phyloP scores from a whole-genome alignment of 2,329 filamentous ascomycete genomes.

The Meredithiella fracta region DNA sequence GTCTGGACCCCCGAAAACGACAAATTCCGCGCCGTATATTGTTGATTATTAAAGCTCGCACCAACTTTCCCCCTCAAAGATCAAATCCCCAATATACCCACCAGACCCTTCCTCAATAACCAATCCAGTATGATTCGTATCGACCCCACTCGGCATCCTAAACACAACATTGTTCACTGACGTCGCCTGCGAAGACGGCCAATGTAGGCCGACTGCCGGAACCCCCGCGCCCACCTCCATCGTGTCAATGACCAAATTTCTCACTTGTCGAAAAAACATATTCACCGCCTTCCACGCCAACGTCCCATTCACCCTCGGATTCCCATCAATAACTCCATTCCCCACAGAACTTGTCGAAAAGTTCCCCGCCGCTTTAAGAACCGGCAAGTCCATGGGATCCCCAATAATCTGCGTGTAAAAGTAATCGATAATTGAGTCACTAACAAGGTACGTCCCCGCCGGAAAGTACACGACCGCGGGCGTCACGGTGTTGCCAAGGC shows the following conservation, averaged over 20 bases:
- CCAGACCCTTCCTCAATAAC: conserved; percentile 49
- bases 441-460: conserved; percentile 51
- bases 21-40: conserved; percentile 55
- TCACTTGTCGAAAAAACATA: conserved; percentile 41
- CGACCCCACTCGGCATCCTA: conserved; percentile 28
- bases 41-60: conserved; percentile 44
- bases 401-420: conserved; percentile 71
- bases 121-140: conserved; percentile 38
- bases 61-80: conserved; percentile 54
- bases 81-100: conserved; percentile 50
- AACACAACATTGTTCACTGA: conserved; percentile 43
- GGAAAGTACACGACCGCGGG: conserved; percentile 25
- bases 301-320: conserved; percentile 27
- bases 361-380: conserved; percentile 34
- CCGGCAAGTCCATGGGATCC: conserved; percentile 42
- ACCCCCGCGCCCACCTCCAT: conserved; percentile 31
- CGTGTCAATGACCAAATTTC: conserved; percentile 40
- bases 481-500: conserved; percentile 20
- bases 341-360: conserved; percentile 24
- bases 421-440: conserved; percentile 51
- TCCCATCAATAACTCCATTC: conserved; percentile 31
- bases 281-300: conserved; percentile 39
- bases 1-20: conserved; percentile 48
- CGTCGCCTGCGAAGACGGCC: conserved; percentile 50
- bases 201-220: conserved; percentile 41